Base-by-base conservation (phyloP, 2,329 filamentous ascomycete species). In the Diaporthe ampelina region DNA sequence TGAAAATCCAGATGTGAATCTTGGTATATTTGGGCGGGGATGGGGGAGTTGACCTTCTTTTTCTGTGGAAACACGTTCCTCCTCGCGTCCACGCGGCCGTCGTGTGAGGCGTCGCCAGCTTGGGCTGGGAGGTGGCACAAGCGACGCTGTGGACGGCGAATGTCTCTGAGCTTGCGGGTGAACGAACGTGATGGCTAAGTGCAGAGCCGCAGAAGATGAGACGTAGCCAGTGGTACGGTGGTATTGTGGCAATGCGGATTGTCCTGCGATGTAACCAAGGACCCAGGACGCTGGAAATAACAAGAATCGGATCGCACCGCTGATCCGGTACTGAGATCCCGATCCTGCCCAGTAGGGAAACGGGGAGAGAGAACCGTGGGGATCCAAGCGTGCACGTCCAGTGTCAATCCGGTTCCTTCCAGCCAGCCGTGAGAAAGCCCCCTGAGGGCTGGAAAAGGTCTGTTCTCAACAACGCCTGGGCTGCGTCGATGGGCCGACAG, bases 131-230 rank as follows among this genome's bases (percentile, higher is more conserved):
- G 57, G 70, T 72, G 21, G 32, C 70, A 72, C 70, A 24, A 29
- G 70, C 45, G 48, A 52, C 11, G 26, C 29, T n/a, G 29, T 32
- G 29, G 29, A 40, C 56, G 70, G 48, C 45, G 29, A 54, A 45
- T 63, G 48, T 72, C n/a, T 63, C 48, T 54, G 15, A 11, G 35
- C 32, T 63, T 48, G 70, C n/a, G 37, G 43, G 35, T 63, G 45
- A 13, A 13, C 4, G 32, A 35, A 24, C 40, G 48, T 54, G 45
- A 68, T 40, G 29, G n/a, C 11, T 21, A 48, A 24, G 35, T 5
- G 32, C 45, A 45, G 70, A 72, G 57, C 70, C 57, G 45, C 70
- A 72, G 45, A 72, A 63, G 43, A 32, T 63, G 57, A 72, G 70
- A 63, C 70, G 29, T 72, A 35, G 32, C 21, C 45, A 21, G 54